Evolutionary conservation across 495 filamentous ascomycete genomes (phyloP).

Genomic region (Penicillium argentinense): DNA sequence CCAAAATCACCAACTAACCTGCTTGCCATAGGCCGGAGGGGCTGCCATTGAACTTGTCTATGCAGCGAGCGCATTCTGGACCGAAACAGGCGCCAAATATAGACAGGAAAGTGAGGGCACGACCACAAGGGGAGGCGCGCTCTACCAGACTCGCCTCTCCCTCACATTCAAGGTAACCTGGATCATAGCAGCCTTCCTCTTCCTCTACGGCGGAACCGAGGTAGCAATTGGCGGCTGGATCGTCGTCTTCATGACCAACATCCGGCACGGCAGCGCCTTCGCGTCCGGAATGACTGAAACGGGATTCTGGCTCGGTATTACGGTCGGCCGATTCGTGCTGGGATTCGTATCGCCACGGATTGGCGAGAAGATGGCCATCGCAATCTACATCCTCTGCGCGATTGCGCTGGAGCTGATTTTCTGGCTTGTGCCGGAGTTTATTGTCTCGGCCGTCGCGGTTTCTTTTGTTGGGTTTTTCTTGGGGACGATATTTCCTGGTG

Average conservation of each 20-base stretch:
- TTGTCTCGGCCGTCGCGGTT: conserved; percentile 67
- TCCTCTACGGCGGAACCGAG: conserved; percentile 75
- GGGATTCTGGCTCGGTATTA: conserved; percentile 61
- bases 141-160: conserved; percentile 54
- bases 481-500: conserved; percentile 64
- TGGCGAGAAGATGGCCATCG: conserved; percentile 59
- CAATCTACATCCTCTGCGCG: conserved; percentile 46
- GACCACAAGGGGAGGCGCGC: conserved; percentile 28
- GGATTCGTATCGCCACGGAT: conserved; percentile 57
- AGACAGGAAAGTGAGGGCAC: conserved; percentile 26
- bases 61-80: conserved; percentile 61
- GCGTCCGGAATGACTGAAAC: conserved; percentile 56
- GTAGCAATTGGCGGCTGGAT: conserved; percentile 72
- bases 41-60: conserved; percentile 55
- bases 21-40: conserved; percentile 50
- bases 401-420: conserved; percentile 58
- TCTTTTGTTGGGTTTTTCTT: conserved; percentile 66
- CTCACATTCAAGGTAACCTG: conserved; percentile 57
- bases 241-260: conserved; percentile 57
- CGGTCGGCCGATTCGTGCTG: conserved; percentile 52
- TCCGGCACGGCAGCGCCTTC: conserved; percentile 50
- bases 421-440: conserved; percentile 65
- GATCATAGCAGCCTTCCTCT: conserved; percentile 66
- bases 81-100: conserved; percentile 29
- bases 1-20: background rate